These are phyloP conservation scores for Sugiyamaella marilandica DNA, from an alignment of 805 yeast species.

Conservation along the genomic window DNA sequence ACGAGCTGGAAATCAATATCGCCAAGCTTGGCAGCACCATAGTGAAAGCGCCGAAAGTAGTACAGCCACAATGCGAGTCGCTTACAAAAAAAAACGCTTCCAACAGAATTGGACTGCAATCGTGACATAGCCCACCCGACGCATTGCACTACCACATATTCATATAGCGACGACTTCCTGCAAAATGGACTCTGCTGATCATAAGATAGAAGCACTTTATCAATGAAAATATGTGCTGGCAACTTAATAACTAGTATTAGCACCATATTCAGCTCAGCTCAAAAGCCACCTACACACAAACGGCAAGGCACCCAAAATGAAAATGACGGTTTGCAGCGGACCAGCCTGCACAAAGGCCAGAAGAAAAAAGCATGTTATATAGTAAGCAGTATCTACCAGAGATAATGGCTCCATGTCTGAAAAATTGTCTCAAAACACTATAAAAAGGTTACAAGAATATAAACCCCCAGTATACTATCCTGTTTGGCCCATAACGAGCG, in stretches of 20 bases:
- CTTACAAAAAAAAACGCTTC: constrained; percentile 24
- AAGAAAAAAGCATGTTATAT: not conserved
- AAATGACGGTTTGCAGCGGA: constrained; percentile 9
- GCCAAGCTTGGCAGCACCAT: constrained; percentile 31
- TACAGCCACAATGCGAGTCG: constrained; percentile 22
- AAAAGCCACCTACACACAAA: constrained; percentile 11
- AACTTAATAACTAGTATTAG: constrained; percentile 15
- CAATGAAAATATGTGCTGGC: constrained; percentile 23
- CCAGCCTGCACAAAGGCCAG: constrained; percentile 11
- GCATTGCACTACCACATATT: constrained; percentile 21
- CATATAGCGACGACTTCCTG: constrained; percentile 22
- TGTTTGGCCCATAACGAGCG: too few relatives aligned
- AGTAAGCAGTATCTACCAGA: constrained; percentile 2
- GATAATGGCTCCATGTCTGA: constrained; percentile 7
- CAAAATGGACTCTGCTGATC: constrained; percentile 25
- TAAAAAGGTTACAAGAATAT: not conserved
- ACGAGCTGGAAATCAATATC: constrained; percentile 21
- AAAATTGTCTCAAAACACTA: not conserved
- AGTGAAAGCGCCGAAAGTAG: constrained; percentile 26
- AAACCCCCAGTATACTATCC: too few relatives aligned
- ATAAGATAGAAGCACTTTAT: constrained; percentile 23
- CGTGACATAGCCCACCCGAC: constrained; percentile 25
- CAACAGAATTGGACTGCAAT: constrained; percentile 22
- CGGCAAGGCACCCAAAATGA: constrained; percentile 17
- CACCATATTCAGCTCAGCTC: not conserved